Evolutionary conservation across 2,329 filamentous ascomycete species (phyloP).

Genomic region (Nemania bipapillata): DNA sequence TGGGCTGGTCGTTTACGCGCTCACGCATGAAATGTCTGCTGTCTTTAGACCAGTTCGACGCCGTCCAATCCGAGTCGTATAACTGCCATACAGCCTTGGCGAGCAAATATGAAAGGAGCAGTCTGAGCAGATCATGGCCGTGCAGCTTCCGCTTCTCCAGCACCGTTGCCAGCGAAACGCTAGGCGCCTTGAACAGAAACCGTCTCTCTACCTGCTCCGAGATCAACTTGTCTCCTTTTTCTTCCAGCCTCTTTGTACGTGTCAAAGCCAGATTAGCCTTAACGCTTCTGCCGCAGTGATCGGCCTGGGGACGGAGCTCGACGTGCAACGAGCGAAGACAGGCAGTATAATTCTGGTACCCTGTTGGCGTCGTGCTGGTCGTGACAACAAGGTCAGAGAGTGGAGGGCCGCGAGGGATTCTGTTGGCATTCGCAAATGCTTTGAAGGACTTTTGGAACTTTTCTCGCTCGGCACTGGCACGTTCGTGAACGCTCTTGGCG

Average conservation of each 20-base stretch:
- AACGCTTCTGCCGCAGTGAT: slow-evolving; percentile 7
- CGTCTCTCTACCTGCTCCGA: neutral
- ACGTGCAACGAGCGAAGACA: no score
- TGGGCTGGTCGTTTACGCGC: neutral
- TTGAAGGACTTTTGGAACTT: slow-evolving; percentile 7
- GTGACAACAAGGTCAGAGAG: no score
- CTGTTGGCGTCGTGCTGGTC: no score
- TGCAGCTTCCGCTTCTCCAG: slow-evolving; percentile 7
- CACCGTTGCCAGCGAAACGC: neutral
- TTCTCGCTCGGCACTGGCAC: slow-evolving; percentile 2
- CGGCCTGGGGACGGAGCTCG: neutral
- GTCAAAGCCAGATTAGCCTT: slow-evolving; percentile 8
- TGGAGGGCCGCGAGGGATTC: no score
- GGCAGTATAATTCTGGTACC: no score
- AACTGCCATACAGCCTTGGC: slow-evolving; percentile 10
- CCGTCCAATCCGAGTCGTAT: no score
- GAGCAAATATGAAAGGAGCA: neutral
- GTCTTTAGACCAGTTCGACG: slow-evolving; percentile 6
- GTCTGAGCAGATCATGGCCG: slow-evolving; percentile 5
- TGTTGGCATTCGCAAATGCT: slow-evolving; percentile 1
- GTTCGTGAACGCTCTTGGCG: slow-evolving; percentile 2
- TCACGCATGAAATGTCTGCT: slow-evolving; percentile 11
- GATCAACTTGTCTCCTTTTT: neutral
- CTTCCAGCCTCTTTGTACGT: neutral
- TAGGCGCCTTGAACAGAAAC: neutral